Evolutionary conservation across 1,139 yeast genomes (phyloP).

Genomic region (Suzukiozyma palmioleophila): DNA sequence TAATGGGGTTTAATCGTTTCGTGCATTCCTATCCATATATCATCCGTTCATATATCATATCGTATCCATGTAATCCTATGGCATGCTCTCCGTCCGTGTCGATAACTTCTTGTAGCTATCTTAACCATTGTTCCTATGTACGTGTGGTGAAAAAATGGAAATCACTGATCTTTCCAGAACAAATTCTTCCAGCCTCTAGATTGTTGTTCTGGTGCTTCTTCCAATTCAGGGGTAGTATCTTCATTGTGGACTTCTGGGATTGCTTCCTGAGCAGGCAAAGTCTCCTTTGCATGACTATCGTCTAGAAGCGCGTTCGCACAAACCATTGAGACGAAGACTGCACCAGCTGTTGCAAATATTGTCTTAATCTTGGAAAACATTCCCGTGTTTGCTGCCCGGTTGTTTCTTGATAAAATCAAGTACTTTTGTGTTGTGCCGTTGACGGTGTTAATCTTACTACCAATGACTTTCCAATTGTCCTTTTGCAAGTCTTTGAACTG

Average conservation of each 20-base stretch:
- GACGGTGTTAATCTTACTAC: constrained; percentile 16
- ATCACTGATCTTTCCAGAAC: background rate
- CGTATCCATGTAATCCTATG: too few species aligned
- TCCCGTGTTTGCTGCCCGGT: constrained; percentile 7
- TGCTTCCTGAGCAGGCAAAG: too few species aligned
- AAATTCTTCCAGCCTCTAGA: background rate
- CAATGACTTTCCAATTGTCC: constrained; percentile 35
- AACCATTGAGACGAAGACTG: constrained; percentile 25
- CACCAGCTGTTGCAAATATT: constrained; percentile 31
- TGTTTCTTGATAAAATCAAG: constrained; percentile 23
- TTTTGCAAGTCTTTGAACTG: constrained; percentile 25
- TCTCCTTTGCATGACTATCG: constrained; percentile 7
- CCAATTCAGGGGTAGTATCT: too few species aligned
- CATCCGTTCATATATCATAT: too few species aligned
- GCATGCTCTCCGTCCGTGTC: too few species aligned
- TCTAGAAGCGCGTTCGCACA: constrained; percentile 24
- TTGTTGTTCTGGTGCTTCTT: background rate
- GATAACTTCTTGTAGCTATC: too few species aligned
- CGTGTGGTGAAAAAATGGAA: too few species aligned
- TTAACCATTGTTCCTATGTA: too few species aligned
- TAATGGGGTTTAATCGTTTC: too few species aligned
- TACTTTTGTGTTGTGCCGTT: constrained; percentile 19
- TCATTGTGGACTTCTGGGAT: too few species aligned
- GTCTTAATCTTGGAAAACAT: constrained; percentile 19
- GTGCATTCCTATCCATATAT: too few species aligned